Evolutionary conservation across 2,329 filamentous ascomycete genomes (phyloP), one percentile per base, ranked within the genome.

Genomic region (Gaeumannomyces sp.): DNA sequence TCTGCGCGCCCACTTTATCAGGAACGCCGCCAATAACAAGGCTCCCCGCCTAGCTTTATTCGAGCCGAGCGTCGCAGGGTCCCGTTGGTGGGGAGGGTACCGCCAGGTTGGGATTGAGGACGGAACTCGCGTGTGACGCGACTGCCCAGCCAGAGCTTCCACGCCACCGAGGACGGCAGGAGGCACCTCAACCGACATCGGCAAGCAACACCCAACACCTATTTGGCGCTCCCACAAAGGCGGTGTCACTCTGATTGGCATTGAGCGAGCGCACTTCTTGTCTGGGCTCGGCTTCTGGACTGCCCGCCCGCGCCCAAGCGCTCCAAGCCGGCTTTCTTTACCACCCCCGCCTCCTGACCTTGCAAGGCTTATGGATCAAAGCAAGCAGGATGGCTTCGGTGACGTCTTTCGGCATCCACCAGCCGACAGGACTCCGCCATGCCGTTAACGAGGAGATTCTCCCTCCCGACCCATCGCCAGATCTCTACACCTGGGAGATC

Each of bases 361-460:
- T 31, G n/a, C 61, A 50, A 29, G 22, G 66, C 66, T 65, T 65
- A 67, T 65, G 66, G 66, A 67, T 62, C 64, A 35, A 50, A 28
- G 56, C 33, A 53, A 35, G 45, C 53, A 29, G 56, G 56, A 99
- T 99, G 96, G 94, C 94, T 71, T 88, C 90, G 74, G 87, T 97
- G 78, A 91, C 87, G 76, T 97, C 94, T 69, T 85, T 97, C 72
- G 95, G 95, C 76, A 83, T 97, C 73, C 94, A 98, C 80, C 88
- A 90, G 79, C 93, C 96, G 67, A 86, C 90, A 67, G 93, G 90
- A 69, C 83, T 98, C 68, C 87, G 86, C 67, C 92, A 95, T 80
- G 88, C 96, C 68, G 85, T 97, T 70, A 83, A 89, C 70, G 93
- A 98, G 76, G 85, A 87, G 65, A 83, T 96, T 57, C 81, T 98